These are phyloP conservation scores for Ceratobasidium papillatum DNA, from an alignment of 1,284 basidiomycete genomes.

Conservation along the genomic window DNA sequence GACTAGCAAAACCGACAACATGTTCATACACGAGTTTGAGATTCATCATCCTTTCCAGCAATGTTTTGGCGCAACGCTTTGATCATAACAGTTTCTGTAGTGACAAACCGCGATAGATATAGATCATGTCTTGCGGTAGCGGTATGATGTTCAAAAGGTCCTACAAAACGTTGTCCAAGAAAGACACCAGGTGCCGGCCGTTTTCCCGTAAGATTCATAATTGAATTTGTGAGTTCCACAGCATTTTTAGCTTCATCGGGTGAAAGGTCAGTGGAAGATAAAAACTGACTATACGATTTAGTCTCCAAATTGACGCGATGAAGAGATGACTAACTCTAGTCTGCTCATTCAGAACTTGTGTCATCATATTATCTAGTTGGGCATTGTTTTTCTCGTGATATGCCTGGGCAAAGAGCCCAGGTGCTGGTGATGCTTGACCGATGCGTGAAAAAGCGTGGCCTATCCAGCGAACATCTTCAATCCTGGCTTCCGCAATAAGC, in stretches of 20 bases:
- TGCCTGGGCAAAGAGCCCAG: not conserved
- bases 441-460: not conserved
- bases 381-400: not conserved
- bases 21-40: not conserved
- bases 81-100: not conserved
- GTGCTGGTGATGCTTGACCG: not conserved
- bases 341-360: not conserved
- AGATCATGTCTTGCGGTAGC: constrained; percentile 4
- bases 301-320: no score
- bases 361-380: not conserved
- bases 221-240: not conserved
- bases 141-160: not conserved
- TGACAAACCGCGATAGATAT: not conserved
- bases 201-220: not conserved
- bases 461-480: not conserved
- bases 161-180: not conserved
- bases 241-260: not conserved
- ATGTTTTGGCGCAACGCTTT: not conserved
- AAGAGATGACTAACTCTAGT: not conserved
- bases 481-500: not conserved
- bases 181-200: not conserved
- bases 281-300: not conserved
- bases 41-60: not conserved
- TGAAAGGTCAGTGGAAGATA: not conserved
- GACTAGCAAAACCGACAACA: no score